phyloP scores from a whole-genome alignment of 352 stramenopile species.

The Phytophthora citrophthora region DNA sequence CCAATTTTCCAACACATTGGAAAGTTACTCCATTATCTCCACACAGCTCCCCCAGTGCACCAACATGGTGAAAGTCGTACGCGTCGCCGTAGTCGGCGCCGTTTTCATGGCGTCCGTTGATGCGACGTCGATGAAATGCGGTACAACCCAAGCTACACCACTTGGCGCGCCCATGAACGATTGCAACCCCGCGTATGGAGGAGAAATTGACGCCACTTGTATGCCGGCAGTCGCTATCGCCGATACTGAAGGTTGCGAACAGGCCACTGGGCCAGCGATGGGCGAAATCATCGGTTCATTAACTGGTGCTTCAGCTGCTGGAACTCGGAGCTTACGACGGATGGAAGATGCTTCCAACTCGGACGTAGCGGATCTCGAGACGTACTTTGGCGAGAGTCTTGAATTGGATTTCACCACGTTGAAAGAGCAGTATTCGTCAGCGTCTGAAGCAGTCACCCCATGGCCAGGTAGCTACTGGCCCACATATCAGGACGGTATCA shows the following conservation, averaged over 20 bases:
- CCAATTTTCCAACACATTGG: constrained; percentile 40
- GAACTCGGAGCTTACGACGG: constrained; percentile 13
- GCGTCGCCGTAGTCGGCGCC: constrained; percentile 6
- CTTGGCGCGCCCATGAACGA: constrained; percentile 23
- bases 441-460: constrained; percentile 22
- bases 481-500: constrained; percentile 69
- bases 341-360: constrained; percentile 35
- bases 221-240: no score
- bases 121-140: constrained; percentile 1
- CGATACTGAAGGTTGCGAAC: no score
- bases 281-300: neutral
- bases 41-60: neutral
- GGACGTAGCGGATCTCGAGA: constrained; percentile 40
- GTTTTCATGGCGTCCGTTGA: constrained; percentile 1
- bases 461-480: constrained; percentile 73
- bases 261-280: neutral
- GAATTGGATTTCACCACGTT: constrained; percentile 36
- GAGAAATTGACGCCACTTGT: neutral
- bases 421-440: constrained; percentile 34
- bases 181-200: constrained; percentile 28
- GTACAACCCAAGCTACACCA: neutral
- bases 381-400: constrained; percentile 38
- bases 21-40: constrained; percentile 27
- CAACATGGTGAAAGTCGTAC: constrained; percentile 31
- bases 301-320: neutral